These are phyloP conservation scores for Chlorella vulgaris DNA, from an alignment of 139 green algal species.

Conservation along the genomic window DNA sequence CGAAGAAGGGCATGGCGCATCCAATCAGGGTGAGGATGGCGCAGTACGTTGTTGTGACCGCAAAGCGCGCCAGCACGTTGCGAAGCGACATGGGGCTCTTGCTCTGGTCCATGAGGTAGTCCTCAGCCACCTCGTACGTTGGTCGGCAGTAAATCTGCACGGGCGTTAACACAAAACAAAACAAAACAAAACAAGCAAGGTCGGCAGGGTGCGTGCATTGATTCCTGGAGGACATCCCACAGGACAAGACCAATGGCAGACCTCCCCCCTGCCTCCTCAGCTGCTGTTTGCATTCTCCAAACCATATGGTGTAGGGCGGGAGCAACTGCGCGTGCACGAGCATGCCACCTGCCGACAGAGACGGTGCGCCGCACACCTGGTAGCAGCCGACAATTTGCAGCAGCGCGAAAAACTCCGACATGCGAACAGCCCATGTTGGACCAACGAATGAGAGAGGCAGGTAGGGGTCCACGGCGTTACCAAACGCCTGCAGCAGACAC, in stretches of 20 bases:
- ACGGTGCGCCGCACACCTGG: conserved; percentile 8
- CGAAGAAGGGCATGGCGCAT: conserved; percentile 37
- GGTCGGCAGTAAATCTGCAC: conserved; percentile 47
- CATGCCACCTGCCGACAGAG: too few species aligned
- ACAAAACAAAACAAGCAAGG: too few species aligned
- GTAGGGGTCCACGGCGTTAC: conserved; percentile 32
- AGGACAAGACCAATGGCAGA: too few species aligned
- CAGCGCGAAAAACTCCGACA: conserved; percentile 45
- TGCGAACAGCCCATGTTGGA: conserved; percentile 37
- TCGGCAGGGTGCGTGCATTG: too few species aligned
- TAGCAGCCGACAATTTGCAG: conserved; percentile 56
- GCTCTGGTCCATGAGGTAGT: background rate
- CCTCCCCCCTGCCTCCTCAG: too few species aligned
- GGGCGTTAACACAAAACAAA: too few species aligned
- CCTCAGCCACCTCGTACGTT: conserved; percentile 29
- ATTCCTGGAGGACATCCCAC: too few species aligned
- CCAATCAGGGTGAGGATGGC: conserved; percentile 38
- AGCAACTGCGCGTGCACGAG: too few species aligned
- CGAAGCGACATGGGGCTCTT: conserved; percentile 16
- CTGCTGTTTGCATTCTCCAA: background rate
- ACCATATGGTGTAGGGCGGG: background rate
- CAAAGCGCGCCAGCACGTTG: conserved; percentile 31
- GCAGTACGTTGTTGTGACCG: conserved; percentile 43
- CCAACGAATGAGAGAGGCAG: conserved; percentile 8
- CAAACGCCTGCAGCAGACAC: conserved; percentile 35